These are phyloP conservation scores for Trichoderma polysporum DNA, from an alignment of 2,329 filamentous ascomycete genomes.

Conservation along the genomic window DNA sequence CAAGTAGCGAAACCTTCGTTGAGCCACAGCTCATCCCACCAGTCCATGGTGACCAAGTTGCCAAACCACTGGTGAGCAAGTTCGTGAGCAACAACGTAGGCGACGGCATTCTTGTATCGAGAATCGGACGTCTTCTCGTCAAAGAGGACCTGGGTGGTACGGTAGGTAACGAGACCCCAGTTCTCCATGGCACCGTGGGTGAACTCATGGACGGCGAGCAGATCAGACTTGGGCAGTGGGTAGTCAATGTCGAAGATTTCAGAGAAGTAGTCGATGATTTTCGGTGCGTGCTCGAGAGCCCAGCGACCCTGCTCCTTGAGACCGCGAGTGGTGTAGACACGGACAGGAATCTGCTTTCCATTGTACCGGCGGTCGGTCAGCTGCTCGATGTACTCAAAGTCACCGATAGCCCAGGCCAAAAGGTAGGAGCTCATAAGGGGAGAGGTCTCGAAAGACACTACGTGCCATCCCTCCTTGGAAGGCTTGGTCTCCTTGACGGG, in stretches of 20 bases:
- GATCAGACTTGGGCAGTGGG: constrained; percentile 86
- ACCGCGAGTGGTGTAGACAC: constrained; percentile 94
- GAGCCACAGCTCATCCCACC: constrained; percentile 92
- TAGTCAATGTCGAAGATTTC: constrained; percentile 93
- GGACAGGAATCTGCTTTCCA: constrained; percentile 84
- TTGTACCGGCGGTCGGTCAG: constrained; percentile 89
- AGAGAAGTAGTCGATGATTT: constrained; percentile 95
- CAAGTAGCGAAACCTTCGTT: constrained; percentile 98
- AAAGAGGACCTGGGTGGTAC: constrained; percentile 93
- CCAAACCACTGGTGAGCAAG: constrained; percentile 96
- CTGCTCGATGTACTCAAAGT: constrained; percentile 95
- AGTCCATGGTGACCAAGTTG: constrained; percentile 94
- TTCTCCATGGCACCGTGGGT: constrained; percentile 89
- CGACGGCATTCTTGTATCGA: constrained; percentile 87
- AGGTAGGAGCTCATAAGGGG: constrained; percentile 92
- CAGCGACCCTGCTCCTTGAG: constrained; percentile 88
- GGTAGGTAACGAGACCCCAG: constrained; percentile 94
- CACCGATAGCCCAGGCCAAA: constrained; percentile 89
- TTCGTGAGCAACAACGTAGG: constrained; percentile 98
- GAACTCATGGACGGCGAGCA: constrained; percentile 92
- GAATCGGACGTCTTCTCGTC: constrained; percentile 90
- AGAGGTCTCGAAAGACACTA: constrained; percentile 77
- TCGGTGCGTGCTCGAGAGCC: constrained; percentile 86
- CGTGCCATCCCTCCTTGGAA: constrained; percentile 63
- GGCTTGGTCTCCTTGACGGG: constrained; percentile 70